A percentile compares a stretch with the other conserved stretches of the same genome.
Conservation (phyloP, 169 alveolate species). For the Cryptosporidium meleagridis region DNA sequence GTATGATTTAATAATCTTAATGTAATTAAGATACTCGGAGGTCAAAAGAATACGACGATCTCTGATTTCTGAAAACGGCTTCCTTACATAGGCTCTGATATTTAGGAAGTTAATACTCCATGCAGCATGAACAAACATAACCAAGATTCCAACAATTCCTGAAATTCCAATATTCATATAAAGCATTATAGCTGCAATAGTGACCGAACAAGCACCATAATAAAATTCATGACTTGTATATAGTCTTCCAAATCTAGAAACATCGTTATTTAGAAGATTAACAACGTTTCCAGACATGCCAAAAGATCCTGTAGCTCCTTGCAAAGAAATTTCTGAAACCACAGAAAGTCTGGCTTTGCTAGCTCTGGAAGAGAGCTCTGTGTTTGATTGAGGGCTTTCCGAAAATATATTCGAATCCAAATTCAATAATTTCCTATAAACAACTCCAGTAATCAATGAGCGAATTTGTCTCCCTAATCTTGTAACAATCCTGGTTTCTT, state of each 20-base stretch:
- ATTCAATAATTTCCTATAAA: slow-evolving; percentile 32
- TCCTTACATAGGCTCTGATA: slow-evolving; percentile 23
- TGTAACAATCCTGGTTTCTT: slow-evolving; percentile 58
- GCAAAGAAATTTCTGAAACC: slow-evolving; percentile 9
- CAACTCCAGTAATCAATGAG: slow-evolving; percentile 35
- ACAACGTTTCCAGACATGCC: slow-evolving; percentile 64
- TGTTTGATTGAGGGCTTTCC: slow-evolving; percentile 3
- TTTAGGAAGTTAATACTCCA: slow-evolving; percentile 30
- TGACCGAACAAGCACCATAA: slow-evolving; percentile 24
- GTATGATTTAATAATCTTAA: slow-evolving; percentile 71
- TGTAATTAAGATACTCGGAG: slow-evolving; percentile 64
- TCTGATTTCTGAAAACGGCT: slow-evolving; percentile 54
- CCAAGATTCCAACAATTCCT: slow-evolving; percentile 46
- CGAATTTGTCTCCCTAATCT: slow-evolving; percentile 37
- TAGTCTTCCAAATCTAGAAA: slow-evolving; percentile 47
- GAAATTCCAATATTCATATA: slow-evolving; percentile 30
- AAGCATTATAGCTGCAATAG: slow-evolving; percentile 9
- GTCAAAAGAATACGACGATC: slow-evolving; percentile 67
- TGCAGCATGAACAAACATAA: slow-evolving; percentile 19
- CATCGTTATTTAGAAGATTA: slow-evolving; percentile 51
- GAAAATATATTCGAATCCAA: slow-evolving; percentile 39
- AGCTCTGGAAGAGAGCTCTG: neutral
- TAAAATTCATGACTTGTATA: slow-evolving; percentile 59
- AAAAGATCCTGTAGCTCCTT: slow-evolving; percentile 9
- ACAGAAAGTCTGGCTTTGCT: slow-evolving; percentile 32